Evolutionary conservation across 257 asterid genomes (phyloP), one percentile per base, ranked within the genome.

Genomic region (Coffea canephora): DNA sequence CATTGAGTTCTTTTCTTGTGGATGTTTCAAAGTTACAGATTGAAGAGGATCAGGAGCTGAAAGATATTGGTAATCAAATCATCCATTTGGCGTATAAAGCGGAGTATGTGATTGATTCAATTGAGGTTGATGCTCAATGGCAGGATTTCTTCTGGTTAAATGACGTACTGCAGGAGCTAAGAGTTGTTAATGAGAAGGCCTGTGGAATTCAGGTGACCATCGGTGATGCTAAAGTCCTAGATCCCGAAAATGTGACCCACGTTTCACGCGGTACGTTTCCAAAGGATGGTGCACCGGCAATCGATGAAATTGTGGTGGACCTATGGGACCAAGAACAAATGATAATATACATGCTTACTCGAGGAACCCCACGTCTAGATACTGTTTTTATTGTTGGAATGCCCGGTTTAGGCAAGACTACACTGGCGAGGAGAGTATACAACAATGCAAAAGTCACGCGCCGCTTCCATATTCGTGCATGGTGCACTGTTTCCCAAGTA

Each of bases 401-500:
- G 73, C 41, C 73, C 3, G 84, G 84, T 21, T 79, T 4, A 39
- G 43, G 43, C 3, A 39, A 39, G 5, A 39, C 43, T 39, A 0
- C 0, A 39, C 0, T 39, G 43, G 43, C 43, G 43, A 39, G 43
- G 43, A 39, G 2, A 39, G 43, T 39, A 39, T 39, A 39, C 43
- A 39, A 39, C 43, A 39, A 4, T 39, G n/a, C n/a, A n/a, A 2
- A 0, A 39, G 43, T 39, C 43, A 2, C 1, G 43, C 0, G 5
- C 5, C 43, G 1, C 43, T 39, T 39, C 43, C 5, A 39, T 4
- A 39, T 39, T 39, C 43, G 43, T 39, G 43, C 43, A 39, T 39
- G 76, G 76, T 70, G 72, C 16, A 41, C 43, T 57, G 77, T 81
- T 66, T 87, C 89, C 43, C 81, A 85, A 73, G 85, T 78, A 21